Conservation (phyloP, 2,329 filamentous ascomycete genomes). For the Neonectria faginata region DNA sequence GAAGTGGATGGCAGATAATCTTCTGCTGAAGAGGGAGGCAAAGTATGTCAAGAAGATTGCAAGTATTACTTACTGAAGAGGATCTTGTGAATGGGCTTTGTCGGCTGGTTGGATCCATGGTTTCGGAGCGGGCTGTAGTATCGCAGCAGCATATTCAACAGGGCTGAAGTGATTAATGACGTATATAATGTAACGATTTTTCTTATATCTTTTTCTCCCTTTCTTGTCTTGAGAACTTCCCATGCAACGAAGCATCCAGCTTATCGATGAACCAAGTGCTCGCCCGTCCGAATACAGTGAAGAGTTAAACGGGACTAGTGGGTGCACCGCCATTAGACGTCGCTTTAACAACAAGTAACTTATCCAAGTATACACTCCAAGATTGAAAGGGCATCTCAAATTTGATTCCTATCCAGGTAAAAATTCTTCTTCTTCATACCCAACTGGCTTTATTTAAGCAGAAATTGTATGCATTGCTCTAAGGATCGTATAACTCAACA, state of each 20-base stretch:
- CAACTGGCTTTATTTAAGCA: too few relatives aligned
- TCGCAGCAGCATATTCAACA: background rate
- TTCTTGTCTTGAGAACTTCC: background rate
- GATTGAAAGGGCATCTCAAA: background rate
- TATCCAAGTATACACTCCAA: background rate
- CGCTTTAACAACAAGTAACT: background rate
- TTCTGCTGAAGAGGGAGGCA: constrained; percentile 43
- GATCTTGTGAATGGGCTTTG: too few relatives aligned
- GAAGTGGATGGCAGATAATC: constrained; percentile 58
- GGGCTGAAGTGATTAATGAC: background rate
- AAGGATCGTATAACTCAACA: too few relatives aligned
- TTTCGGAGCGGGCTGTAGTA: background rate
- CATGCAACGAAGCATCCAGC: background rate
- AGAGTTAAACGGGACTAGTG: background rate
- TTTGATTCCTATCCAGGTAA: background rate
- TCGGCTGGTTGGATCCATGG: too few relatives aligned
- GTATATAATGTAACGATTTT: too few relatives aligned
- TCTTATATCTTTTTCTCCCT: background rate
- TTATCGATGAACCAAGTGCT: background rate
- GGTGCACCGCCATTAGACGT: background rate
- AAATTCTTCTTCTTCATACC: too few relatives aligned
- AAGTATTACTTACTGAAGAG: constrained; percentile 50
- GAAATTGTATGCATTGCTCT: too few relatives aligned
- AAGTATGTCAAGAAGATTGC: constrained; percentile 53
- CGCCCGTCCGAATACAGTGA: background rate